Conservation (phyloP, 352 stramenopile genomes). For the Pythium periplocum region DNA sequence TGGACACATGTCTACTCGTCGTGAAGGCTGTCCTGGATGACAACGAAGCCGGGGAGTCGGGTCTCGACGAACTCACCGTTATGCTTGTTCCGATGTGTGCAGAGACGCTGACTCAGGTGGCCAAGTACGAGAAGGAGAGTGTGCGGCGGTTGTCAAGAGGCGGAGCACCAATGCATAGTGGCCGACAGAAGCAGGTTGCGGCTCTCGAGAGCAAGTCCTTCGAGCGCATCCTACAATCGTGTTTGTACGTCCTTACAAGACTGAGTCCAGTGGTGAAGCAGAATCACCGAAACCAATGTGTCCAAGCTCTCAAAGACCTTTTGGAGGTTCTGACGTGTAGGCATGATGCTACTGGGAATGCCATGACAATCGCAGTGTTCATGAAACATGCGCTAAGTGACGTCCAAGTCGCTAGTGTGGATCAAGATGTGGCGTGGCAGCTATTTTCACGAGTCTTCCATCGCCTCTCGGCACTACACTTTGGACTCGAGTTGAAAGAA, state of each 20-base stretch:
- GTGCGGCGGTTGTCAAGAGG: too few species aligned
- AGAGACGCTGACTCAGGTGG: conserved; percentile 47
- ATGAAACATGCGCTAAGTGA: conserved; percentile 32
- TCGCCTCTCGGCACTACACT: conserved; percentile 27
- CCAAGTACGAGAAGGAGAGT: conserved; percentile 10
- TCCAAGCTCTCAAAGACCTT: conserved; percentile 44
- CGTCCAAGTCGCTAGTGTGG: conserved; percentile 32
- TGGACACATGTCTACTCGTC: conserved; percentile 56
- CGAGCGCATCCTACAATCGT: conserved; percentile 24
- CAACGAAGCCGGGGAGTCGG: conserved; percentile 16
- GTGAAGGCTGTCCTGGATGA: conserved; percentile 53
- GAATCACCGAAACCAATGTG: conserved; percentile 55
- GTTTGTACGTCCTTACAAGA: conserved; percentile 34
- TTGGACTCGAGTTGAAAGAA: conserved; percentile 14
- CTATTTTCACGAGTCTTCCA: conserved; percentile 32
- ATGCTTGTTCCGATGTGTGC: conserved; percentile 53
- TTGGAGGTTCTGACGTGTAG: conserved; percentile 18
- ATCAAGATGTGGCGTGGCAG: conserved; percentile 39
- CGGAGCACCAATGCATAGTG: background rate
- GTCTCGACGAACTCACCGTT: conserved; percentile 8
- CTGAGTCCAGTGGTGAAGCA: conserved; percentile 35
- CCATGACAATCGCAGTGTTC: conserved; percentile 31
- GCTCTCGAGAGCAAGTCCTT: conserved; percentile 3
- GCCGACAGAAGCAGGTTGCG: background rate
- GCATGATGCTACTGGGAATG: conserved; percentile 6